A percentile compares a stretch with the other conserved stretches of the same genome.
These are phyloP conservation scores for Salix dunnii DNA, from an alignment of 345 rosid species.

Conservation along the genomic window DNA sequence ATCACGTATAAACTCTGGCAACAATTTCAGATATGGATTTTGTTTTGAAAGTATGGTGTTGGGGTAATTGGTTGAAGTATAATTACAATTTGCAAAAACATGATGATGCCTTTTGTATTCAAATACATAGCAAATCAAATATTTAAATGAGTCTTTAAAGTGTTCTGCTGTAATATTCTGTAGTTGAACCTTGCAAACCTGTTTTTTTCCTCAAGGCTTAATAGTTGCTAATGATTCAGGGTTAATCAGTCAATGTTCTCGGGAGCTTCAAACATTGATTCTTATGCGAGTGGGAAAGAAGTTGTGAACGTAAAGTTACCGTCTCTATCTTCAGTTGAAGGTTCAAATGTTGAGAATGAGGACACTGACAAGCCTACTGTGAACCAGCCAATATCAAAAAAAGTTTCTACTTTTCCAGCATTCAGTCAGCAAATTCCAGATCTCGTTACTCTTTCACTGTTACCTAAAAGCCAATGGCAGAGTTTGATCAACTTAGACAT, in stretches of 20 bases:
- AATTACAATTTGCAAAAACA: too few species aligned
- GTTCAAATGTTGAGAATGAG: slow-evolving; percentile 51
- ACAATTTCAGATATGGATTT: not conserved
- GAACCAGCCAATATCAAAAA: slow-evolving; percentile 22
- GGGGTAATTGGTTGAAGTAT: not conserved
- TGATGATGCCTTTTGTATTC: not conserved
- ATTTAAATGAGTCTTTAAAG: not conserved
- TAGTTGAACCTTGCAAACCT: not conserved
- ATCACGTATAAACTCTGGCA: not conserved
- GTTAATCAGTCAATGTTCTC: slow-evolving; percentile 79
- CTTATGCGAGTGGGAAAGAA: slow-evolving; percentile 77
- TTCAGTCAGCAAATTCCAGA: slow-evolving; percentile 68
- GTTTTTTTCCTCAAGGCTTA: not conserved
- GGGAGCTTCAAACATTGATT: slow-evolving; percentile 55
- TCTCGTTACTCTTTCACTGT: slow-evolving; percentile 79
- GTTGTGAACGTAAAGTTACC: slow-evolving; percentile 73
- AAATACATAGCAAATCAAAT: not conserved
- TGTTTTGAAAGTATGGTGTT: not conserved
- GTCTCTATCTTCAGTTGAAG: slow-evolving; percentile 58
- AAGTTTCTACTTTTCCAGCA: slow-evolving; percentile 29
- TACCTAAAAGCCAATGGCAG: slow-evolving; percentile 98
- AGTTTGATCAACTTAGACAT: slow-evolving; percentile 89
- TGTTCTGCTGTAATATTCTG: not conserved
- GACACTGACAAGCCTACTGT: slow-evolving; percentile 36
- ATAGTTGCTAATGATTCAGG: slow-evolving; percentile 37